Evolutionary conservation across 2,329 filamentous ascomycete species (phyloP).

Genomic region (Aspergillus melleus): DNA sequence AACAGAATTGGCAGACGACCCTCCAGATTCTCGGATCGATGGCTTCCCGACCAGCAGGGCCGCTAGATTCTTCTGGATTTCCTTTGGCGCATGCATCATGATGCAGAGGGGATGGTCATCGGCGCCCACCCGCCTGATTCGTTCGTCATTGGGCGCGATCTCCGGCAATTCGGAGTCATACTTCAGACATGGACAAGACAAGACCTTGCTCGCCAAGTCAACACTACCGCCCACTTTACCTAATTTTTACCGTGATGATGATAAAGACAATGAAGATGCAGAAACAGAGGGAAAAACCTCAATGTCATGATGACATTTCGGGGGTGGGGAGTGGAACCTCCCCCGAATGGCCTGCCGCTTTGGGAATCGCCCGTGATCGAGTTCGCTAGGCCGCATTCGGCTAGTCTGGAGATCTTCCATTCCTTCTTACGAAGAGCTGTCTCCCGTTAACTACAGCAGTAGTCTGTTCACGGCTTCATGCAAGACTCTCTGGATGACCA

Average conservation of each 20-base stretch:
- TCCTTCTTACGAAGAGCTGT: no score
- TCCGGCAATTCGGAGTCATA: no score
- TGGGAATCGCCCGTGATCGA: not conserved
- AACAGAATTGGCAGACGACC: slow-evolving; percentile 13
- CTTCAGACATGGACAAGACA: not conserved
- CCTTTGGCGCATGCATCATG: slow-evolving; percentile 12
- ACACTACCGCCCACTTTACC: not conserved
- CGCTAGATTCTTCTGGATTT: slow-evolving; percentile 23
- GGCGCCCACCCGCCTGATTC: slow-evolving; percentile 3
- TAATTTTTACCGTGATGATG: no score
- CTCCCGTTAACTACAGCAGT: no score
- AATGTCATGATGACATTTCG: not conserved
- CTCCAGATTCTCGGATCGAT: slow-evolving; percentile 10
- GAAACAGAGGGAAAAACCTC: not conserved
- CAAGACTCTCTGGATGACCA: no score
- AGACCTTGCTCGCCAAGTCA: not conserved
- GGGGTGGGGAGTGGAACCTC: not conserved
- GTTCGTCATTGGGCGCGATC: not conserved
- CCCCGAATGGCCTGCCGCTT: not conserved
- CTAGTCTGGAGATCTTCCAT: not conserved
- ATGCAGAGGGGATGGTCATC: not conserved
- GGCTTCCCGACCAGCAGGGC: slow-evolving; percentile 8
- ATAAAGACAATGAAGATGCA: no score
- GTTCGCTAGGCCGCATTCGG: not conserved
- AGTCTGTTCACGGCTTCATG: no score